Evolutionary conservation across 306 rosid species (phyloP).

Genomic region (Casuarina glauca): DNA sequence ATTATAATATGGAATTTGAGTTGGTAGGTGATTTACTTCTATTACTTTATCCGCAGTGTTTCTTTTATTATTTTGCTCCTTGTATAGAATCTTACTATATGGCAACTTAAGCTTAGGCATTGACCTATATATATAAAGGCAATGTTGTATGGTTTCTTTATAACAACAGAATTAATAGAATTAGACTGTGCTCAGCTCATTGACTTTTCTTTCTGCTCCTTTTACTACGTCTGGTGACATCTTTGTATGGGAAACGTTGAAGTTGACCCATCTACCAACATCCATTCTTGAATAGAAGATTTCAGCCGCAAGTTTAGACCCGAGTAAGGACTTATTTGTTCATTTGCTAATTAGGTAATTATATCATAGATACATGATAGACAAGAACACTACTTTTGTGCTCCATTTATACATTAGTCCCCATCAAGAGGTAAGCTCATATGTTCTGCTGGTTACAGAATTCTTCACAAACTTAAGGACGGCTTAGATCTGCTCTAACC

Average conservation of each 20-base stretch:
- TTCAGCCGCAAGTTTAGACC: neutral
- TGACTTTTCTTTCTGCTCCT: too few relatives aligned
- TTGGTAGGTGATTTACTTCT: too few relatives aligned
- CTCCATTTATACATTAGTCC: neutral
- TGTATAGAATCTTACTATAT: too few relatives aligned
- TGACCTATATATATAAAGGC: too few relatives aligned
- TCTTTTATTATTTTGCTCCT: too few relatives aligned
- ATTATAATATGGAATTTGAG: too few relatives aligned
- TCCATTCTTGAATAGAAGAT: neutral
- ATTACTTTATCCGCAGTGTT: too few relatives aligned
- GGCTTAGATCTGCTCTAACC: neutral
- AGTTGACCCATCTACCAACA: neutral
- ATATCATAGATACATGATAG: neutral
- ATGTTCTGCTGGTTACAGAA: neutral
- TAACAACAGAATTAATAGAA: too few relatives aligned
- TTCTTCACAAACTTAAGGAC: neutral
- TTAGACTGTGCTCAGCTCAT: too few relatives aligned
- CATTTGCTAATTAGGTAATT: too few relatives aligned
- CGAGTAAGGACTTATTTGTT: neutral
- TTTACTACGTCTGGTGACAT: neutral
- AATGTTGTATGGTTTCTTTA: too few relatives aligned
- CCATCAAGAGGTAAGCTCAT: neutral
- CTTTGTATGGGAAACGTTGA: constrained; percentile 7
- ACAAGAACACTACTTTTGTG: neutral
- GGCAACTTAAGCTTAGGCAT: too few relatives aligned